phyloP scores from a whole-genome alignment of 495 filamentous ascomycete species.

The Aspergillus sclerotioniger region DNA sequence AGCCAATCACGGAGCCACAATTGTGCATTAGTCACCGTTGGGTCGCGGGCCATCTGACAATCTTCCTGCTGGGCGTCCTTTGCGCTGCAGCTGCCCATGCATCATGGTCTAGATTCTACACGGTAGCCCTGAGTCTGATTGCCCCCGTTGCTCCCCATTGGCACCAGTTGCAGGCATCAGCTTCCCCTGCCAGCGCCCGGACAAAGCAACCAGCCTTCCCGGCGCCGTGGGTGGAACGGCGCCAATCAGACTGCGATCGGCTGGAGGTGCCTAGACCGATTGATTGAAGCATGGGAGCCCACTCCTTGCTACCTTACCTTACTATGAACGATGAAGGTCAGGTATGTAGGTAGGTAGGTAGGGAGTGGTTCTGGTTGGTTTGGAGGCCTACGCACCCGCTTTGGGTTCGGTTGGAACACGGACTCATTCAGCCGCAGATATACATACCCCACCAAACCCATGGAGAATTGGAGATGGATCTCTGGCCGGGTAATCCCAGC shows the following conservation, averaged over 20 bases:
- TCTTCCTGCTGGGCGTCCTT: neutral
- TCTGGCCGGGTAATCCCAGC: too few relatives aligned
- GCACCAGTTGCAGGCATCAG: neutral
- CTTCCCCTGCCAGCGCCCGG: neutral
- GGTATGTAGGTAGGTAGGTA: too few relatives aligned
- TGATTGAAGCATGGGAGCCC: too few relatives aligned
- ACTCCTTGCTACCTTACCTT: neutral
- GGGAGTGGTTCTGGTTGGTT: too few relatives aligned
- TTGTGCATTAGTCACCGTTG: constrained; percentile 3
- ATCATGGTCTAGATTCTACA: constrained; percentile 2
- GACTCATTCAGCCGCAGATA: too few relatives aligned
- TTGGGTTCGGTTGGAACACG: too few relatives aligned
- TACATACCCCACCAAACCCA: neutral
- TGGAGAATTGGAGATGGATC: too few relatives aligned
- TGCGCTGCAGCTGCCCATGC: neutral
- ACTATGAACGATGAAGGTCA: too few relatives aligned
- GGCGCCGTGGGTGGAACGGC: too few relatives aligned
- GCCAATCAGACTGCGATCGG: too few relatives aligned
- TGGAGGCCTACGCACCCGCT: too few relatives aligned
- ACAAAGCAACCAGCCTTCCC: neutral
- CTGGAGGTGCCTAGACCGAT: neutral
- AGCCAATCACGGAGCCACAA: neutral
- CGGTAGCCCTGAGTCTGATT: constrained; percentile 4
- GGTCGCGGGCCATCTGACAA: neutral
- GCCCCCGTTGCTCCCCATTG: neutral